These are phyloP conservation scores for Chalara sp. DNA, from an alignment of 2,329 filamentous ascomycete genomes.

Conservation along the genomic window DNA sequence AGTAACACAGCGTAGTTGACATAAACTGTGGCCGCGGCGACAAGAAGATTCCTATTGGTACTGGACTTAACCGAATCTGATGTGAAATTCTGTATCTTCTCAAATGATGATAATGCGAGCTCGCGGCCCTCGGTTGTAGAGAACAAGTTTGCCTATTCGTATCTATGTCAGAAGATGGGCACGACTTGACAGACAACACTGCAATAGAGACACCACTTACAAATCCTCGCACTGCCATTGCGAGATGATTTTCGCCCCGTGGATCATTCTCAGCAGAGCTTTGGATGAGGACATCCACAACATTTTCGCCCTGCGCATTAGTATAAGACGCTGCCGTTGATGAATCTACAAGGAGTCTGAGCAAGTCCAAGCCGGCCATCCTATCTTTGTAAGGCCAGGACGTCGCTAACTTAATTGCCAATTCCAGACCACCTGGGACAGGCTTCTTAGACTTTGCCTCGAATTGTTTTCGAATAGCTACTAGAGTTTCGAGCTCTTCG, in stretches of 20 bases:
- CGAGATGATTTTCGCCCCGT: conserved; percentile 70
- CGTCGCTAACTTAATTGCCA: conserved; percentile 67
- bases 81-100: conserved; percentile 40
- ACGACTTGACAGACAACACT: neutral
- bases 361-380: conserved; percentile 76
- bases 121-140: conserved; percentile 63
- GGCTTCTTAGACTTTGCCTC: conserved; percentile 40
- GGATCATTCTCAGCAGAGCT: conserved; percentile 50
- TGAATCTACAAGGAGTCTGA: conserved; percentile 72
- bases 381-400: conserved; percentile 76
- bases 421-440: conserved; percentile 49
- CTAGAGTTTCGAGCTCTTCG: conserved; percentile 58
- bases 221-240: conserved; percentile 78
- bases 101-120: conserved; percentile 51
- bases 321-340: conserved; percentile 57
- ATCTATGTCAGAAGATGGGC: neutral
- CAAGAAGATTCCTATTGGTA: conserved; percentile 72
- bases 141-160: conserved; percentile 65
- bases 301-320: conserved; percentile 44
- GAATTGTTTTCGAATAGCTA: conserved; percentile 54
- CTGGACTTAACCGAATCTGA: conserved; percentile 57
- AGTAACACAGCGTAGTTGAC: conserved; percentile 81
- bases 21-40: conserved; percentile 74
- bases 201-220: conserved; percentile 24
- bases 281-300: conserved; percentile 53